Evolutionary conservation across 2,329 filamentous ascomycete species (phyloP), one percentile per base, ranked within the genome.

Genomic region (Fusarium hostae): DNA sequence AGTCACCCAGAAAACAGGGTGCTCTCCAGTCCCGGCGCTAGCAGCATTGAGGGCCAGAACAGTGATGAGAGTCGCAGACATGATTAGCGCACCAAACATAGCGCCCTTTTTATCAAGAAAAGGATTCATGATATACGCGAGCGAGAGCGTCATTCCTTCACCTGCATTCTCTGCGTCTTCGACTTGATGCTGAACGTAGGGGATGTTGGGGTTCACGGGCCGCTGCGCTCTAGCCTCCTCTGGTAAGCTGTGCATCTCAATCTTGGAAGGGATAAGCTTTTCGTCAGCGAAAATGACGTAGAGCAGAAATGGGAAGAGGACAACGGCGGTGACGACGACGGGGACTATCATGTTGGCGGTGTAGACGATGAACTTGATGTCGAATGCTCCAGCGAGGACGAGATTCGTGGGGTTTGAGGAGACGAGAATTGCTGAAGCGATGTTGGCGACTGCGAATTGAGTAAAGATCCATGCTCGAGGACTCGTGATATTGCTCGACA

Each of bases 341-440:
- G 92, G 92, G 0, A 94, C 90, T 22, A 94, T 90, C 86, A 94
- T 92, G 76, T 94, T 92, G n/a, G 90, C 91, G 0, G 91, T 93
- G 76, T 94, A 94, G 43, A 88, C 84, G 76, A 94, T 88, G 78
- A 94, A 94, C 55, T 87, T 91, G 81, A 94, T 90, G 6, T 87
- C 76, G 75, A 94, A 94, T 4, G 92, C 92, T 7, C 91, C 91
- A 1, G 91, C 91, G 1, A 94, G 85, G 1, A 94, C 91, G 11
- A 94, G 85, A 60, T 94, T 94, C 5, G 92, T 94, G 0, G 92
- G 92, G 66, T 94, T 94, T 0, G 91, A 94, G 0, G 92, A 94
- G 13, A 94, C 92, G 16, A 94, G 83, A 28, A 94, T 92, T 1
- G 92, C 91, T 0, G 92, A 94, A 4, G 89, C 89, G 51, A 94